A percentile compares a stretch with the other conserved stretches of the same genome.
phyloP scores from a whole-genome alignment of 2,329 filamentous ascomycete genomes.

The Cryphonectria radicalis region DNA sequence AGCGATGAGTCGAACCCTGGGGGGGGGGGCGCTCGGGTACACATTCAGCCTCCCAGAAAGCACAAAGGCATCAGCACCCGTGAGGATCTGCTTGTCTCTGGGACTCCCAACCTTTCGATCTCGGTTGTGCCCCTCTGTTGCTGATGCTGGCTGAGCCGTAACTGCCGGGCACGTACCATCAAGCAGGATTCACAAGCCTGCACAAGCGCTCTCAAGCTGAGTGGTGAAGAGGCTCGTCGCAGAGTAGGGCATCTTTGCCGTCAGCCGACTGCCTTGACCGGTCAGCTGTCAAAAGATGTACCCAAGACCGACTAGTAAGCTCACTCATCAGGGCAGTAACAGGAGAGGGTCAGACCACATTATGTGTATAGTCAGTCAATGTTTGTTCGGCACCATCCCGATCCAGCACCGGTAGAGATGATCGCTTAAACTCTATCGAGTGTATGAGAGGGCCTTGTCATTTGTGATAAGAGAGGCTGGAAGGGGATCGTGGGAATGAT shows the following conservation, averaged over 20 bases:
- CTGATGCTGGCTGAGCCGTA: not conserved
- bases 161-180: not conserved
- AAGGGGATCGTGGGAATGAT: not conserved
- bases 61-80: not conserved
- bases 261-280: constrained; percentile 1
- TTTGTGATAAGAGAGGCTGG: not conserved
- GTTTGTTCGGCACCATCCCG: constrained; percentile 8
- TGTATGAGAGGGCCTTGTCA: constrained; percentile 4
- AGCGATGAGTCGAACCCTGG: not conserved
- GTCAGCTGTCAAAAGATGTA: not conserved
- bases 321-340: constrained; percentile 15
- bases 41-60: not conserved
- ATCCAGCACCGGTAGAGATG: constrained; percentile 5
- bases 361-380: constrained; percentile 16
- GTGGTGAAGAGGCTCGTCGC: not conserved
- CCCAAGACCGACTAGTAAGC: not conserved
- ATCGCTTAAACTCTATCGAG: constrained; percentile 14
- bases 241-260: not conserved
- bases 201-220: not conserved
- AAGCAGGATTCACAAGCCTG: not conserved
- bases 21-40: not conserved
- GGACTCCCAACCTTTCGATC: not conserved
- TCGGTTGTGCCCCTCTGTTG: not conserved
- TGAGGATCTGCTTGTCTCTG: not conserved
- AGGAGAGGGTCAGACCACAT: constrained; percentile 28